Conservation (phyloP, 768 basidiomycete species). For the Austroboletus festivus region DNA sequence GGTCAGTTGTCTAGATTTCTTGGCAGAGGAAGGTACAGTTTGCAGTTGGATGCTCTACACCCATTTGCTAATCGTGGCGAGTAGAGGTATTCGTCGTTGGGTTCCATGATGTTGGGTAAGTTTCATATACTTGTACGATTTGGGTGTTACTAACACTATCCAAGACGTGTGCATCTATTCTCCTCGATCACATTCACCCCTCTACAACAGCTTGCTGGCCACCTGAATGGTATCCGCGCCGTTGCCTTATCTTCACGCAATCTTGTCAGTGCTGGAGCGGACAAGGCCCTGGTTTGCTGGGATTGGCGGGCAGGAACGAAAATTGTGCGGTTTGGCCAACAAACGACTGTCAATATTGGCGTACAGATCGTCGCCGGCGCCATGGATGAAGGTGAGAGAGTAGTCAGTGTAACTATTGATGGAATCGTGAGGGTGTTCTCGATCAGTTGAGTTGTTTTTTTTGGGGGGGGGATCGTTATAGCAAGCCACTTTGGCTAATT, state of each 20-base stretch:
- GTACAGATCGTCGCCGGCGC: conserved; percentile 66
- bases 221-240: conserved; percentile 86
- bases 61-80: conserved; percentile 5
- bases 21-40: conserved; percentile 68
- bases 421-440: conserved; percentile 89
- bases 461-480: background rate
- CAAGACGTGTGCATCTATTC: conserved; percentile 83
- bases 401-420: conserved; percentile 91
- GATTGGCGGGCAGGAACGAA: conserved; percentile 88
- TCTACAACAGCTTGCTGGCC: conserved; percentile 79
- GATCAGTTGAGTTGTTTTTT: conserved; percentile 56
- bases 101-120: conserved; percentile 88
- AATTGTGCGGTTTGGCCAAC: conserved; percentile 88
- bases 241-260: conserved; percentile 83
- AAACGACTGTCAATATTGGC: conserved; percentile 88
- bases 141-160: background rate
- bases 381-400: conserved; percentile 65
- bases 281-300: conserved; percentile 80
- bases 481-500: too few relatives aligned
- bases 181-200: conserved; percentile 82
- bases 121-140: conserved; percentile 2
- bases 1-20: conserved; percentile 85
- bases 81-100: conserved; percentile 88
- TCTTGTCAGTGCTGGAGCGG: conserved; percentile 78
- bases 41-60: background rate